phyloP scores from a whole-genome alignment of 306 rosid species.

The Hippophae gyantsensis region DNA sequence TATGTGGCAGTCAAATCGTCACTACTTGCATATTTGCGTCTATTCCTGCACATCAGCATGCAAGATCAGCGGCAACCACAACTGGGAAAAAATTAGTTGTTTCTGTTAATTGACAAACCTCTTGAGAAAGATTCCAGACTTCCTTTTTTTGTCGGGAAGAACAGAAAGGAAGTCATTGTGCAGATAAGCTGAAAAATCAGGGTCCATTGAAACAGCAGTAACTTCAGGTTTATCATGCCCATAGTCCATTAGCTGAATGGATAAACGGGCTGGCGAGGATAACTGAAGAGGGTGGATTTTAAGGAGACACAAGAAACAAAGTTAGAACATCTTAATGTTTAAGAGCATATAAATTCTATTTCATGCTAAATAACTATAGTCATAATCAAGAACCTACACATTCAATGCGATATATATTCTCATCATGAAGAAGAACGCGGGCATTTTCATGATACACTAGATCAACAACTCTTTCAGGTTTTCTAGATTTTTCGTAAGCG shows the following conservation, averaged over 20 bases:
- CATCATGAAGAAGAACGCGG: slow-evolving; percentile 94
- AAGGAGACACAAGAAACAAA: too few relatives aligned
- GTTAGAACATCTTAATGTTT: too few relatives aligned
- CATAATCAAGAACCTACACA: slow-evolving; percentile 41
- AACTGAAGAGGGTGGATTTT: slow-evolving; percentile 32
- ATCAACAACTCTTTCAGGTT: slow-evolving; percentile 64
- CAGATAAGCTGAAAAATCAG: slow-evolving; percentile 77
- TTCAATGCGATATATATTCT: slow-evolving; percentile 85
- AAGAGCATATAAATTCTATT: slow-evolving; percentile 1
- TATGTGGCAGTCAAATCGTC: slow-evolving; percentile 56
- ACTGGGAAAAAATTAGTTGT: slow-evolving; percentile 7
- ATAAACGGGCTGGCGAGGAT: slow-evolving; percentile 44
- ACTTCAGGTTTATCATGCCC: slow-evolving; percentile 92
- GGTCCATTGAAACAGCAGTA: slow-evolving; percentile 91
- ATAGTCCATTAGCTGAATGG: slow-evolving; percentile 91
- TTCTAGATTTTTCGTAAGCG: slow-evolving; percentile 88
- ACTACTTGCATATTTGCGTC: slow-evolving; percentile 40
- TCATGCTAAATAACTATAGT: slow-evolving; percentile 10
- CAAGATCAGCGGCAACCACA: slow-evolving; percentile 22
- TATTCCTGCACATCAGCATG: slow-evolving; percentile 50
- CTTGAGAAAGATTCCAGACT: slow-evolving; percentile 72
- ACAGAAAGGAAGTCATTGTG: slow-evolving; percentile 62
- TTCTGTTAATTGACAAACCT: slow-evolving; percentile 45
- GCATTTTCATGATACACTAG: slow-evolving; percentile 92
- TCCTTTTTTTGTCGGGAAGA: slow-evolving; percentile 67